Conservation (phyloP, 2,329 filamentous ascomycete genomes). For the Microsporum ferrugineum region DNA sequence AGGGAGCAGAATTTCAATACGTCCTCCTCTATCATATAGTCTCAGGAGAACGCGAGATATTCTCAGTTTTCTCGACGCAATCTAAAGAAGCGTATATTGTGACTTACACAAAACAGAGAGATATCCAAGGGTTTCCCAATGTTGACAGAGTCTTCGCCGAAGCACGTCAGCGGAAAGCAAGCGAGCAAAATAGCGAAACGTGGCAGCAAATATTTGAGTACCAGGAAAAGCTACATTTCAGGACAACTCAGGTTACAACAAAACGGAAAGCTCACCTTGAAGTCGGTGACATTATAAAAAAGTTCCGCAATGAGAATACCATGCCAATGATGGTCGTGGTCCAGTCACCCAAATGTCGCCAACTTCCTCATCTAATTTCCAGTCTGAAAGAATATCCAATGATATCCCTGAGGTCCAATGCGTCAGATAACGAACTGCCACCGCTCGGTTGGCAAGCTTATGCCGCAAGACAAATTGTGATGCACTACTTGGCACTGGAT, state of each 20-base stretch:
- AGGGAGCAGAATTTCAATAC: slow-evolving; percentile 63
- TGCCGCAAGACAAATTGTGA: slow-evolving; percentile 71
- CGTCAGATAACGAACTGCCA: slow-evolving; percentile 73
- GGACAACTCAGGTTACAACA: slow-evolving; percentile 76
- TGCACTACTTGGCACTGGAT: slow-evolving; percentile 84
- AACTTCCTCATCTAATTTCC: slow-evolving; percentile 75
- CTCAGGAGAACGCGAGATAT: slow-evolving; percentile 82
- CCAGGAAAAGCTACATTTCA: slow-evolving; percentile 75
- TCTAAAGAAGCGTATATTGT: slow-evolving; percentile 72
- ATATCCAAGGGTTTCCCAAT: slow-evolving; percentile 79
- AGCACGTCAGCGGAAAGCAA: slow-evolving; percentile 50
- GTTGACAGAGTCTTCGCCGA: slow-evolving; percentile 80
- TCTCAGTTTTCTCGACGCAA: slow-evolving; percentile 79
- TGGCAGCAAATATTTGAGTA: slow-evolving; percentile 79
- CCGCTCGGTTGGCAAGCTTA: slow-evolving; percentile 90
- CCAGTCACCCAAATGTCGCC: slow-evolving; percentile 73
- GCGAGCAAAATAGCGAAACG: slow-evolving; percentile 53
- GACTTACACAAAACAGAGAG: slow-evolving; percentile 71
- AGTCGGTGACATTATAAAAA: slow-evolving; percentile 77
- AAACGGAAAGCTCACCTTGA: slow-evolving; percentile 81
- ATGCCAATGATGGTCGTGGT: slow-evolving; percentile 74
- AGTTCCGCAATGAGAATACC: slow-evolving; percentile 73
- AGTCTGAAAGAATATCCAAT: slow-evolving; percentile 74
- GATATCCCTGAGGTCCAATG: slow-evolving; percentile 67
- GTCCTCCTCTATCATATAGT: slow-evolving; percentile 89